phyloP scores from a whole-genome alignment of 257 asterid species.

The Penstemon eatonii region DNA sequence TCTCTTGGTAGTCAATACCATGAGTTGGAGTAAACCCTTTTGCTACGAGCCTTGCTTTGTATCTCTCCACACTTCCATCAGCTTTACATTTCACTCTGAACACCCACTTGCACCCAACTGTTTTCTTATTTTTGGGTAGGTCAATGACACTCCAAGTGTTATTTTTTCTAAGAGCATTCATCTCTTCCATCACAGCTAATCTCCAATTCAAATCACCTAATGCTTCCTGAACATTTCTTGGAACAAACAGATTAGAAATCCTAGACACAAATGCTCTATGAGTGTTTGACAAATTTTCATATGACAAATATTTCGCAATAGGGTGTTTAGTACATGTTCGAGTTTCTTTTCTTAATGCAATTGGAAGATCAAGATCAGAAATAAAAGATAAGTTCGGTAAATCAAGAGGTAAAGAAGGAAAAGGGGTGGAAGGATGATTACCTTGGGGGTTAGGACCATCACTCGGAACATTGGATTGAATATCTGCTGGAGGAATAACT shows the following conservation, averaged over 20 bases:
- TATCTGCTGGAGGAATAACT: no score
- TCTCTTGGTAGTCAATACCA: neutral
- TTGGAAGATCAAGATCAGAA: neutral
- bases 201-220: neutral
- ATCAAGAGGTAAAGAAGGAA: no score
- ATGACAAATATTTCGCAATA: neutral
- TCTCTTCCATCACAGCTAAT: neutral
- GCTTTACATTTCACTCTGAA: neutral
- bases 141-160: no score
- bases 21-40: neutral
- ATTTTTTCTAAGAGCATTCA: no score
- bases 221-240: constrained; percentile 7
- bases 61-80: neutral
- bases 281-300: constrained; percentile 3
- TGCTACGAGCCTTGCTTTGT: neutral
- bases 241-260: constrained; percentile 2
- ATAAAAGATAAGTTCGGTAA: neutral
- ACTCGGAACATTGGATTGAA: no score
- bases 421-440: no score
- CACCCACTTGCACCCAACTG: neutral
- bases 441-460: no score
- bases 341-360: constrained; percentile 5
- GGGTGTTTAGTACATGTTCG: neutral
- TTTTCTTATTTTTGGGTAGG: no score
- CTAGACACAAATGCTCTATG: neutral